A percentile compares a stretch with the other conserved stretches of the same genome.
Conservation (phyloP, 139 green algal genomes). For the Eudorina sp. region DNA sequence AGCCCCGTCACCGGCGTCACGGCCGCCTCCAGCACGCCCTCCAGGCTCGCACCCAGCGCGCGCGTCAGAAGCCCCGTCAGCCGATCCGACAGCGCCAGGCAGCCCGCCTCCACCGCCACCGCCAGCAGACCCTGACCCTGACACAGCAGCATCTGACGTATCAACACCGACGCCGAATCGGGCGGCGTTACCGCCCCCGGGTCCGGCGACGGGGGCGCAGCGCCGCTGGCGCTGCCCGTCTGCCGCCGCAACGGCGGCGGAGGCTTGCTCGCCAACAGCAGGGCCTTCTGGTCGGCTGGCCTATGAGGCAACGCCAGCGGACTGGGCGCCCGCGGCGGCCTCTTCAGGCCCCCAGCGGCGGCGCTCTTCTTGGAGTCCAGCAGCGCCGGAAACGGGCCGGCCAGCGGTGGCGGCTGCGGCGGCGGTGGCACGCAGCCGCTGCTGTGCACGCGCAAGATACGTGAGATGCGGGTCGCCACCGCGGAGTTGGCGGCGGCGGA, state of each 20-base stretch:
- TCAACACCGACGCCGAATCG: neutral
- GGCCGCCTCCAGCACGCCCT: neutral
- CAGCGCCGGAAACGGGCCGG: no score
- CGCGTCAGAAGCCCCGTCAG: neutral
- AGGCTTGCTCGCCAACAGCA: no score
- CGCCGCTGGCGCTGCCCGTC: neutral
- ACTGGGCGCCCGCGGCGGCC: no score
- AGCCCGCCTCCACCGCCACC: constrained; percentile 38
- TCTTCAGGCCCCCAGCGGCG: no score
- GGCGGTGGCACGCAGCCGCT: neutral
- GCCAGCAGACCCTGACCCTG: constrained; percentile 23
- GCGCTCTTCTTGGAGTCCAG: no score
- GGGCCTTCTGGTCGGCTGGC: no score
- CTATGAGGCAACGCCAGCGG: no score
- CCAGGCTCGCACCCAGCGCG: neutral
- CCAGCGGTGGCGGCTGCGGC: neutral
- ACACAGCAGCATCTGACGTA: constrained; percentile 15
- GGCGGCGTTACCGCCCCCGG: neutral
- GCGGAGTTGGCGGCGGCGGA: neutral
- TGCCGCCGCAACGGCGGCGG: neutral
- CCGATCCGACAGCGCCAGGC: neutral
- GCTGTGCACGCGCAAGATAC: neutral
- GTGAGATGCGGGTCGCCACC: neutral
- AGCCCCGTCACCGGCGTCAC: constrained; percentile 10
- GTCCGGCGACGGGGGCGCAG: neutral